A percentile compares a stretch with the other conserved stretches of the same genome.
Conservation (phyloP, 352 stramenopile genomes). For the Pythium graminicola region DNA sequence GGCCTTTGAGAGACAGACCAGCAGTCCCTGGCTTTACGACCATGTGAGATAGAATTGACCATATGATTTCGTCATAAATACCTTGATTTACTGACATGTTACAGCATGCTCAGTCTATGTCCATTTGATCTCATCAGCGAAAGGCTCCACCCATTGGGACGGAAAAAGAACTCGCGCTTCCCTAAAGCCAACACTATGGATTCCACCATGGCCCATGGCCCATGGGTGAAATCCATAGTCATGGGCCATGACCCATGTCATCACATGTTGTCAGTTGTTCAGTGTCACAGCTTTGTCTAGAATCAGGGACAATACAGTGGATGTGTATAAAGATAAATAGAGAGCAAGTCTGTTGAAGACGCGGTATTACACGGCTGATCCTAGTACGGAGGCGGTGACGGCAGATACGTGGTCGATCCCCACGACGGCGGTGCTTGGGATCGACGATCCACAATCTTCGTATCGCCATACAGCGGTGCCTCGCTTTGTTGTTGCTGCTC, state of each 20-base stretch:
- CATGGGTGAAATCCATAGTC: too few species aligned
- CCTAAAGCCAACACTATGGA: too few species aligned
- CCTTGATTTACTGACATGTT: not conserved
- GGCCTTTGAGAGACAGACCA: not conserved
- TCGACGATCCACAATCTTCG: not conserved
- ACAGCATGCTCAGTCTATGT: not conserved
- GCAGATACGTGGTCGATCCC: not conserved
- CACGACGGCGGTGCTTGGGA: not conserved
- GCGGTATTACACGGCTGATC: not conserved
- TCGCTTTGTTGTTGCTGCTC: not conserved
- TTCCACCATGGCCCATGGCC: too few species aligned
- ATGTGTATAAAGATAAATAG: conserved; percentile 1
- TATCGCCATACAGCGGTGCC: not conserved
- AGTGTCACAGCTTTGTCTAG: too few species aligned
- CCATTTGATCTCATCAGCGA: not conserved
- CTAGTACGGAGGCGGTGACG: not conserved
- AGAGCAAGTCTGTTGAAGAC: not conserved
- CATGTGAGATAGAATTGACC: too few species aligned
- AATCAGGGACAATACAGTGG: too few species aligned
- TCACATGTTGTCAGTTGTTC: too few species aligned
- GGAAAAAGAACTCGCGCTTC: too few species aligned
- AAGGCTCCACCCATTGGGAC: not conserved
- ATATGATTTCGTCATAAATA: not conserved
- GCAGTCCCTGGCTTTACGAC: not conserved
- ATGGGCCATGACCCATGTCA: too few species aligned